Percentiles rank a stretch among this genome's conserved stretches.
These are phyloP conservation scores for Colletotrichum somersetense DNA, from an alignment of 2,329 filamentous ascomycete genomes.

Conservation along the genomic window DNA sequence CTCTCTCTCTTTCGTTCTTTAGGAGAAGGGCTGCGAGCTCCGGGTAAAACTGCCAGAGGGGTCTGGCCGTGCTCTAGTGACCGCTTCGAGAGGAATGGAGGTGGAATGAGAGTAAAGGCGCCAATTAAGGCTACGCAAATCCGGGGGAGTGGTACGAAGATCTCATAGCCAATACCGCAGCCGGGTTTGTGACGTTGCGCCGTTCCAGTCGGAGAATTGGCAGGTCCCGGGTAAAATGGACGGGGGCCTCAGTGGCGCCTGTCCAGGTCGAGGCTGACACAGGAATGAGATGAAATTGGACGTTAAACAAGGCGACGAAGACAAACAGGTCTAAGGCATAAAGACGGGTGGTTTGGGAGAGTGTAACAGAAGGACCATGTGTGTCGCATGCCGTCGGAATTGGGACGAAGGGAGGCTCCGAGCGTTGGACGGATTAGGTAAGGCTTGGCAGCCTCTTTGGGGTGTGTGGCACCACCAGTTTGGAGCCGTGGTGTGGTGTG, in stretches of 20 bases:
- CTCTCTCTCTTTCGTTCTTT: neutral
- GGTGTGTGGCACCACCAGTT: neutral
- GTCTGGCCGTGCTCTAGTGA: neutral
- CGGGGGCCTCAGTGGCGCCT: slow-evolving; percentile 9
- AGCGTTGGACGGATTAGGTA: slow-evolving; percentile 39
- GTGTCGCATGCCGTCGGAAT: slow-evolving; percentile 38
- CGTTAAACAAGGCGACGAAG: slow-evolving; percentile 9
- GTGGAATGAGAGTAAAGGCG: slow-evolving; percentile 20
- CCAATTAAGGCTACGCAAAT: slow-evolving; percentile 32
- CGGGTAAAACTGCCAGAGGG: neutral
- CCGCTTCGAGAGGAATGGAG: slow-evolving; percentile 17
- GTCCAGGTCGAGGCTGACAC: slow-evolving; percentile 30
- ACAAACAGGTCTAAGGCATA: slow-evolving; percentile 35
- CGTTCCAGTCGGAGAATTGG: slow-evolving; percentile 40
- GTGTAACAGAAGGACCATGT: slow-evolving; percentile 39
- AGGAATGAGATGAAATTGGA: slow-evolving; percentile 36
- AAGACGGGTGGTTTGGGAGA: slow-evolving; percentile 37
- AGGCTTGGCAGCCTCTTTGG: neutral
- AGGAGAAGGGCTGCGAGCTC: neutral
- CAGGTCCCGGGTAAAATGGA: slow-evolving; percentile 11
- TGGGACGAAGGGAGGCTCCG: slow-evolving; percentile 39
- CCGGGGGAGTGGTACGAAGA: slow-evolving; percentile 35
- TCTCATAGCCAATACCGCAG: slow-evolving; percentile 39
- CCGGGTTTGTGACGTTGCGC: slow-evolving; percentile 11
- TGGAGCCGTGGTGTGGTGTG: neutral